These are phyloP conservation scores for Cucurbita pepo DNA, from an alignment of 306 rosid genomes.

Conservation along the genomic window DNA sequence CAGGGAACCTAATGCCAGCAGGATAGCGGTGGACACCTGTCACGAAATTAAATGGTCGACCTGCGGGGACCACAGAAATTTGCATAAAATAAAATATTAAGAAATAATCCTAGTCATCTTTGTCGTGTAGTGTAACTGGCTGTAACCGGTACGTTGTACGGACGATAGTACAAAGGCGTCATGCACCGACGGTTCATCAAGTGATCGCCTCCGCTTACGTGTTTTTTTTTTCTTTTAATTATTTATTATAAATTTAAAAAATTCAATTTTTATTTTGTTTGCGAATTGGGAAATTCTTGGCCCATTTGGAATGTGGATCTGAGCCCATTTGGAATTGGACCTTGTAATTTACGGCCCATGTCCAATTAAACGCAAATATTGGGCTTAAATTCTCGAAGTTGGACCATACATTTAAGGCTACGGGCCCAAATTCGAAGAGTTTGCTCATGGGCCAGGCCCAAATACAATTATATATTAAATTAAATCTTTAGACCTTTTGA, in stretches of 20 bases:
- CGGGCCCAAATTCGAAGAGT: not conserved
- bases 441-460: not conserved
- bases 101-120: not conserved
- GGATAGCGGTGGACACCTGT: slow-evolving; percentile 3
- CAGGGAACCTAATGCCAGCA: not conserved
- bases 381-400: not conserved
- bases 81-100: not conserved
- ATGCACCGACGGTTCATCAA: slow-evolving; percentile 5
- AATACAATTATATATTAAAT: no score
- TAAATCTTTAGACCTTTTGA: no score
- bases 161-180: not conserved
- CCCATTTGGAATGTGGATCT: no score
- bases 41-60: not conserved
- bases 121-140: not conserved
- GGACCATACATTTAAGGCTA: not conserved
- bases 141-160: not conserved
- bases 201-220: not conserved
- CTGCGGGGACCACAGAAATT: not conserved
- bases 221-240: no score
- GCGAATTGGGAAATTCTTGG: no score
- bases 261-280: no score
- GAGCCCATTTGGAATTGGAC: not conserved
- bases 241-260: no score
- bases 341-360: not conserved
- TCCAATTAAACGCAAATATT: not conserved